phyloP scores from a whole-genome alignment of 345 rosid genomes.

The Lenwebbia sp. region DNA sequence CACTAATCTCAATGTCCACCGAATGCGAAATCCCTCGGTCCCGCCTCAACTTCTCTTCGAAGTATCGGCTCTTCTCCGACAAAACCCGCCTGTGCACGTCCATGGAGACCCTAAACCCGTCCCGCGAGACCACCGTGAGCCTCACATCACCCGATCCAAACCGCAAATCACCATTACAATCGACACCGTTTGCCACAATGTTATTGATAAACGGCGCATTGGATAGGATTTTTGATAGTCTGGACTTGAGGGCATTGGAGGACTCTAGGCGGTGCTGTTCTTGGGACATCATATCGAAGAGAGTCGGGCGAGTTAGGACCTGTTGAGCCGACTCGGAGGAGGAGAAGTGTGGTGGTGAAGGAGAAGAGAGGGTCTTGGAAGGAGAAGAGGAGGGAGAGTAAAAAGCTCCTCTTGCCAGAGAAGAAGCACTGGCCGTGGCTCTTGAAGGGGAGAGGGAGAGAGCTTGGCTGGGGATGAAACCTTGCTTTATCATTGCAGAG shows the following conservation, averaged over 20 bases:
- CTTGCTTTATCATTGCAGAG: constrained; percentile 11
- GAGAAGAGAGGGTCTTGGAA: constrained; percentile 20
- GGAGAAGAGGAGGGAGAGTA: constrained; percentile 1
- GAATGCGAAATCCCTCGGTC: constrained; percentile 47
- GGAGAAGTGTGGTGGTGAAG: background rate
- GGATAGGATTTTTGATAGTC: constrained; percentile 39
- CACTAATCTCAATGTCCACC: constrained; percentile 94
- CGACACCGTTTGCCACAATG: background rate
- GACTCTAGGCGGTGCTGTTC: constrained; percentile 48
- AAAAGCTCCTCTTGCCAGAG: background rate
- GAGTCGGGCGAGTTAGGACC: constrained; percentile 30
- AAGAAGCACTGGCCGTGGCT: background rate
- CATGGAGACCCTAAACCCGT: constrained; percentile 59
- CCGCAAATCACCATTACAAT: constrained; percentile 2
- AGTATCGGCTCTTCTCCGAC: constrained; percentile 68
- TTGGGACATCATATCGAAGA: constrained; percentile 92
- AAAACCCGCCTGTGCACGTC: constrained; percentile 70
- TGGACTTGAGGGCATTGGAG: constrained; percentile 42
- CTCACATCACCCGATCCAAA: constrained; percentile 63
- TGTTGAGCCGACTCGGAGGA: constrained; percentile 5
- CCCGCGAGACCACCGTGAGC: constrained; percentile 65
- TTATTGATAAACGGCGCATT: constrained; percentile 36
- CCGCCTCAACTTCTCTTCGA: constrained; percentile 55
- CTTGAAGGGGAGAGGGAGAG: constrained; percentile 6
- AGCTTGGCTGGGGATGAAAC: constrained; percentile 11